Percentiles rank a stretch among this genome's conserved stretches.
Evolutionary conservation across 805 yeast species (phyloP).

Genomic region (Yarrowia divulgata): DNA sequence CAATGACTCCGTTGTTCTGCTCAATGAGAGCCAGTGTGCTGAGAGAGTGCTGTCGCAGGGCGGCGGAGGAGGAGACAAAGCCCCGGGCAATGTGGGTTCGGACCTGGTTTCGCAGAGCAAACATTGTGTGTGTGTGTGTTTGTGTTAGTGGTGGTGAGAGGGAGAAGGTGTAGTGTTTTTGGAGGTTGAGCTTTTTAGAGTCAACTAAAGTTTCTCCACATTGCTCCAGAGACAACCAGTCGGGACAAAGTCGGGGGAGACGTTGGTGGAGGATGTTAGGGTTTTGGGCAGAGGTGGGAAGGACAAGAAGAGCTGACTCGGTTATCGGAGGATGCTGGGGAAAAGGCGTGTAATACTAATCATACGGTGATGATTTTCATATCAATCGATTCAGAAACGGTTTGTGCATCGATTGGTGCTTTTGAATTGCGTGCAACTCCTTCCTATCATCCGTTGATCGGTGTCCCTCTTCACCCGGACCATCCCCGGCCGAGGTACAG

Average conservation of each 20-base stretch:
- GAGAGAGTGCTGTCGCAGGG: conserved; percentile 16
- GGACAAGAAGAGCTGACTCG: neutral
- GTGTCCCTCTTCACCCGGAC: neutral
- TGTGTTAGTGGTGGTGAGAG: neutral
- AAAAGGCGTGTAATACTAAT: neutral
- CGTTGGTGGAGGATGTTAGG: neutral
- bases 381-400: too few relatives aligned
- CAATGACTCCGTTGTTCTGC: conserved; percentile 58
- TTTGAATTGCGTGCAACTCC: too few relatives aligned
- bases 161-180: neutral
- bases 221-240: conserved; percentile 5
- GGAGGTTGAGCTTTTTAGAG: conserved; percentile 25
- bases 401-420: neutral
- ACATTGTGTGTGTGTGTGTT: conserved; percentile 32
- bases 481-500: conserved; percentile 31
- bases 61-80: conserved; percentile 9
- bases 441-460: too few relatives aligned
- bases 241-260: conserved; percentile 33
- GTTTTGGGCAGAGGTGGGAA: neutral
- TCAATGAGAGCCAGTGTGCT: conserved; percentile 79
- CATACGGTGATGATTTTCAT: too few relatives aligned
- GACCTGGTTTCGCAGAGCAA: conserved; percentile 38
- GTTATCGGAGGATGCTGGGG: neutral
- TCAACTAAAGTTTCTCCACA: conserved; percentile 35
- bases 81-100: conserved; percentile 36